Evolutionary conservation across 139 green algal genomes (phyloP).

Genomic region (Ettlia oleoabundans): DNA sequence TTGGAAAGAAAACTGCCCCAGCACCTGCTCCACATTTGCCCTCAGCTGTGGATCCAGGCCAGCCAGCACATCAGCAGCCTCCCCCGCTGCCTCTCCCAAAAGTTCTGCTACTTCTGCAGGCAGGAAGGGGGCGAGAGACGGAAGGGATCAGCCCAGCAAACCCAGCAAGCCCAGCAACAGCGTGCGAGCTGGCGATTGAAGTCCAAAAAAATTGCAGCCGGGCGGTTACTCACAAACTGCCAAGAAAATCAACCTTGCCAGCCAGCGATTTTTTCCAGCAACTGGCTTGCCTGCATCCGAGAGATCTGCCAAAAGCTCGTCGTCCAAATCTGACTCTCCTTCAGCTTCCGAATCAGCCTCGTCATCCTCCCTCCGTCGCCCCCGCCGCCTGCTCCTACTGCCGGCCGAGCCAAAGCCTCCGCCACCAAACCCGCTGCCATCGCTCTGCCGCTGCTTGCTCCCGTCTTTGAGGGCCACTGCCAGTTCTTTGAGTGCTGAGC

Average conservation of each 20-base stretch:
- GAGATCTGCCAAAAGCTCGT: conserved; percentile 8
- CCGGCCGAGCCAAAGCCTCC: not conserved
- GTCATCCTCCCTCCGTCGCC: not conserved
- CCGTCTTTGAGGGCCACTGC: not conserved
- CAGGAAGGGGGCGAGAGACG: not conserved
- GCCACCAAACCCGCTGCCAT: not conserved
- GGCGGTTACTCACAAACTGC: not conserved
- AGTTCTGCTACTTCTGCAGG: conserved; percentile 65
- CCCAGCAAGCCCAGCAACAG: no score
- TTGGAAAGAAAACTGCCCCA: conserved; percentile 65
- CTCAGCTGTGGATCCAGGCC: not conserved
- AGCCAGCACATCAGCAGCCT: conserved; percentile 5
- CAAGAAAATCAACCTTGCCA: not conserved
- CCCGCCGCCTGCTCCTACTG: not conserved
- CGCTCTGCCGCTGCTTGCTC: not conserved
- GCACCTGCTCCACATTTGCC: not conserved
- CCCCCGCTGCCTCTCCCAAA: conserved; percentile 42
- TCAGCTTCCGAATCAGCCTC: conserved; percentile 24
- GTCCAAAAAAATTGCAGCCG: no score
- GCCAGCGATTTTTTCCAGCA: not conserved
- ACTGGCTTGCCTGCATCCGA: conserved; percentile 12
- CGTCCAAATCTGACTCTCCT: conserved; percentile 31
- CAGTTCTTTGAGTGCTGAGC: not conserved
- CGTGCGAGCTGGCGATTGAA: no score
- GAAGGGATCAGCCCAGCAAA: no score